A percentile compares a stretch with the other conserved stretches of the same genome.
These are phyloP conservation scores for Hanseniaspora mollemarum DNA, from an alignment of 805 yeast genomes.

Conservation along the genomic window DNA sequence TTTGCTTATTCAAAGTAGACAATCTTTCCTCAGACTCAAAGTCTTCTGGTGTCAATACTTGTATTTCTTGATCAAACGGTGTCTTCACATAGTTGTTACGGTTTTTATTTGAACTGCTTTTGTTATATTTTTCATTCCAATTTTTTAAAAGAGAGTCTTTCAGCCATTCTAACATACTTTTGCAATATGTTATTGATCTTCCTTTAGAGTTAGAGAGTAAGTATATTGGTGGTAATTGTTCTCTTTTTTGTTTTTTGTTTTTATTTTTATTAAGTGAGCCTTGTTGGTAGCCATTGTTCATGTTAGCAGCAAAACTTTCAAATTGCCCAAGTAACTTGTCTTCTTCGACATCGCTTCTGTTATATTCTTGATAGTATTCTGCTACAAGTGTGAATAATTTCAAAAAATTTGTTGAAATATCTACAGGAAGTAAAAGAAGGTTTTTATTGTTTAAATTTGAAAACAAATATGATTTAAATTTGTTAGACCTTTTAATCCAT, in stretches of 20 bases:
- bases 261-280: conserved; percentile 17
- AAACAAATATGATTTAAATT: conserved; percentile 11
- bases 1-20: conserved; percentile 20
- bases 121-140: conserved; percentile 58
- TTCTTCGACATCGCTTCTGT: conserved; percentile 25
- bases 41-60: conserved; percentile 47
- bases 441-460: conserved; percentile 49
- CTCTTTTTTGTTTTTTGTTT: conserved; percentile 18
- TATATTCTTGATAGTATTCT: conserved; percentile 38
- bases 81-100: conserved; percentile 30
- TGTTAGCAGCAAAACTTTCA: conserved; percentile 4
- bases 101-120: not conserved
- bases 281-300: not conserved
- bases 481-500: conserved; percentile 12
- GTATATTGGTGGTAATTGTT: conserved; percentile 51
- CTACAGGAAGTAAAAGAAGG: conserved; percentile 61
- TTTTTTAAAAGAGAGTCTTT: conserved; percentile 70
- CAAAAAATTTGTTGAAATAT: conserved; percentile 67
- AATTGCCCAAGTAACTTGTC: conserved; percentile 12
- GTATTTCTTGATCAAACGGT: conserved; percentile 63
- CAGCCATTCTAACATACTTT: conserved; percentile 94
- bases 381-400: conserved; percentile 70
- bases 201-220: conserved; percentile 71
- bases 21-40: conserved; percentile 23
- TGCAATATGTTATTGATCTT: conserved; percentile 66